These are phyloP conservation scores for Nepenthes mirabilis DNA, from an alignment of 148 eudicot species.

Conservation along the genomic window DNA sequence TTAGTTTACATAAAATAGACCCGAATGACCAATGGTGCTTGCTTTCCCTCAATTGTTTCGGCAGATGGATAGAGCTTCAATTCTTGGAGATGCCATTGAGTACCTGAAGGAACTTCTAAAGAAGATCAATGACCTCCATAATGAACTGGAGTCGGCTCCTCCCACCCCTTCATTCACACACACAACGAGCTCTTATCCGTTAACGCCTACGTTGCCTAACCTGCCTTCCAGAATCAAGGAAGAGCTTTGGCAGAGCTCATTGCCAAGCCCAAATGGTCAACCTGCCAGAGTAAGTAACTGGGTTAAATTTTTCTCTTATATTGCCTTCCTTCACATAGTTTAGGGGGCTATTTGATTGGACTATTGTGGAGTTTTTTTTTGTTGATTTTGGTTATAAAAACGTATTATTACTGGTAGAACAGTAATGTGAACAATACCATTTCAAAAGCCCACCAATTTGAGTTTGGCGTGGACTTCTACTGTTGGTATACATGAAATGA, in stretches of 20 bases:
- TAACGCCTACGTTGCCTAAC: slow-evolving; percentile 67
- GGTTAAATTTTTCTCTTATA: background rate
- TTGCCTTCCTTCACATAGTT: background rate
- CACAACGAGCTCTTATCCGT: slow-evolving; percentile 45
- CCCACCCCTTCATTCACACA: slow-evolving; percentile 49
- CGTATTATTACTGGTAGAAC: too few species aligned
- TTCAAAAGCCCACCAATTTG: too few species aligned
- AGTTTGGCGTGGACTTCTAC: too few species aligned
- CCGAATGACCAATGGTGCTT: too few species aligned
- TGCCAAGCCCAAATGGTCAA: slow-evolving; percentile 73
- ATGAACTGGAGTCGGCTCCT: slow-evolving; percentile 50
- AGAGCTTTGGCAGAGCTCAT: slow-evolving; percentile 62
- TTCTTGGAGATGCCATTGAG: slow-evolving; percentile 81
- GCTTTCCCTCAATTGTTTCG: too few species aligned
- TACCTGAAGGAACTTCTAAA: slow-evolving; percentile 72
- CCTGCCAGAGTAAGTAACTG: slow-evolving; percentile 52
- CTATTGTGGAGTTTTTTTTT: too few species aligned
- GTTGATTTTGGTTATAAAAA: too few species aligned
- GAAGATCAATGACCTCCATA: slow-evolving; percentile 75
- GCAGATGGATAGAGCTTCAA: slow-evolving; percentile 91
- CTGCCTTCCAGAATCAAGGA: slow-evolving; percentile 64
- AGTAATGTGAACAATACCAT: too few species aligned
- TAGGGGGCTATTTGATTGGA: too few species aligned
- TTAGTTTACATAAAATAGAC: too few species aligned
- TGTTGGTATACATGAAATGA: too few species aligned